Percentiles rank a stretch among this genome's conserved stretches.
phyloP scores from a whole-genome alignment of 441 rosid genomes.

The Rhodomyrtus psidioides region DNA sequence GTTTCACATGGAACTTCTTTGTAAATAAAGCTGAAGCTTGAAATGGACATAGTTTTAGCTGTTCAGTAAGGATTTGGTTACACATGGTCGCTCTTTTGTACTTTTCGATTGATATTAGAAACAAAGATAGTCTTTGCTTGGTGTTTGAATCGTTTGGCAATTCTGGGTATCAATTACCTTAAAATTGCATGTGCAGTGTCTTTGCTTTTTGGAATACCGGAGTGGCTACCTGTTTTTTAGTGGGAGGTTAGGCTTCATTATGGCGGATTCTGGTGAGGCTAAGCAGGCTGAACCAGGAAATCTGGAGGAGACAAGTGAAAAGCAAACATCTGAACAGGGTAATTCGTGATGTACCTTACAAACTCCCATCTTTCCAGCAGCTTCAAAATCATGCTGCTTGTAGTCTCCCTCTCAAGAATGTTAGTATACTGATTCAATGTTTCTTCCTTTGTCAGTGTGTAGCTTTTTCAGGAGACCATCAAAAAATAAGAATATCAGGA shows the following conservation, averaged over 20 bases:
- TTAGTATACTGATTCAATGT: neutral
- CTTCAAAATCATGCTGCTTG: neutral
- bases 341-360: neutral
- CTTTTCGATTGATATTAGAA: neutral
- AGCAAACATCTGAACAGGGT: neutral
- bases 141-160: neutral
- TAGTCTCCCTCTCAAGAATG: neutral
- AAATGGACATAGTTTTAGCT: neutral
- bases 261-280: neutral
- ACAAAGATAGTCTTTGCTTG: neutral
- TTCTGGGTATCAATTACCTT: neutral
- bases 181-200: neutral
- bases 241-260: neutral
- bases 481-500: slow-evolving; percentile 66
- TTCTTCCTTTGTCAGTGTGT: slow-evolving; percentile 43
- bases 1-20: neutral
- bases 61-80: neutral
- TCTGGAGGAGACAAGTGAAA: neutral
- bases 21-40: neutral
- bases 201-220: neutral
- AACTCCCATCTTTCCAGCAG: neutral
- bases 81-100: neutral
- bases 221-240: neutral
- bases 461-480: slow-evolving; percentile 73
- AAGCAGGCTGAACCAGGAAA: neutral